phyloP scores from a whole-genome alignment of 345 rosid genomes.

The Clausena lansium region DNA sequence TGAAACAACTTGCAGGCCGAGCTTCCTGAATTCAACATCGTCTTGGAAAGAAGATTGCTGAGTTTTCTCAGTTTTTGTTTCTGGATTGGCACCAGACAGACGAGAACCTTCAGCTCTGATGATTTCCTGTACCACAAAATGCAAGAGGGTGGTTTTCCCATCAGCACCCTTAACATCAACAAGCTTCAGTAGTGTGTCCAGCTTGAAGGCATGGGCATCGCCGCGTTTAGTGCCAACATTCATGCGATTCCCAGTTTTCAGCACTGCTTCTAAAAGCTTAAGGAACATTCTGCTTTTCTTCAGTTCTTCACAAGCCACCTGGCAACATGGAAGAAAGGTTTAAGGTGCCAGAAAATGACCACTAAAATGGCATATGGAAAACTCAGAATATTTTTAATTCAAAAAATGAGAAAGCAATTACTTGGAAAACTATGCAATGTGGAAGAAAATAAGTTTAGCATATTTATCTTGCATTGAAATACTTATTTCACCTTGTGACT shows the following conservation, averaged over 20 bases:
- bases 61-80: constrained; percentile 28
- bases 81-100: constrained; percentile 36
- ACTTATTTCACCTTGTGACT: background rate
- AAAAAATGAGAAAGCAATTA: background rate
- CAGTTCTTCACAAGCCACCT: constrained; percentile 81
- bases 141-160: constrained; percentile 87
- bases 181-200: constrained; percentile 83
- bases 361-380: background rate
- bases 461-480: background rate
- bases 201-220: constrained; percentile 94
- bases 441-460: background rate
- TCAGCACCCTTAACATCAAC: constrained; percentile 86
- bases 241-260: constrained; percentile 92
- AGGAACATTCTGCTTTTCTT: constrained; percentile 78
- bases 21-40: constrained; percentile 69
- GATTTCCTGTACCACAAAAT: constrained; percentile 93
- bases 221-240: constrained; percentile 93
- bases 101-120: constrained; percentile 75
- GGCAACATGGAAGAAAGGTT: constrained; percentile 12
- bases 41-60: constrained; percentile 48
- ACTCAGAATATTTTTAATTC: background rate
- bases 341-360: constrained; percentile 16
- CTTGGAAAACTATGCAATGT: background rate
- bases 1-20: constrained; percentile 84
- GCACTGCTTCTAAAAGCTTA: constrained; percentile 92